A percentile compares a stretch with the other conserved stretches of the same genome.
Conservation (phyloP, 2,329 filamentous ascomycete genomes). For the Talaromyces sp. region DNA sequence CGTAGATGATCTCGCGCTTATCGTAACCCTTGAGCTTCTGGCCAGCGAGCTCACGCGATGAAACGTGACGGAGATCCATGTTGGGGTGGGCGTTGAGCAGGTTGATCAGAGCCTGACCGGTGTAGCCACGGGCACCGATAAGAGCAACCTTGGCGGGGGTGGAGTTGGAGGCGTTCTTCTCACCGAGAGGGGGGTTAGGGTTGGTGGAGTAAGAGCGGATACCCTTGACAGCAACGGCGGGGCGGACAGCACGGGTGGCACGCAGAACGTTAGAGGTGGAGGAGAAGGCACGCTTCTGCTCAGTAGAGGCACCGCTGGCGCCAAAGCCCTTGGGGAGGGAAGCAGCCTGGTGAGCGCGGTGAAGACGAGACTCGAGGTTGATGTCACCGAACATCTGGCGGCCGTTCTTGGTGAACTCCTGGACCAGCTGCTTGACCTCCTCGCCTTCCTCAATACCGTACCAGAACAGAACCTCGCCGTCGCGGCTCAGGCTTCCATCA, state of each 20-base stretch:
- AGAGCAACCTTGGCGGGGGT: slow-evolving; percentile 78
- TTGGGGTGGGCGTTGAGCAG: slow-evolving; percentile 85
- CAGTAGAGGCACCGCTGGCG: slow-evolving; percentile 50
- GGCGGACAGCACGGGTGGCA: slow-evolving; percentile 34
- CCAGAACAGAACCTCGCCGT: slow-evolving; percentile 94
- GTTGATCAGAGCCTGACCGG: slow-evolving; percentile 84
- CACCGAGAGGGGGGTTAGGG: slow-evolving; percentile 86
- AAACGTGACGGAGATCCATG: slow-evolving; percentile 89
- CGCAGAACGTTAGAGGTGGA: slow-evolving; percentile 53
- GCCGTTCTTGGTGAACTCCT: slow-evolving; percentile 80
- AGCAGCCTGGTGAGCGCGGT: slow-evolving; percentile 73
- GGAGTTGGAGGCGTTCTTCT: slow-evolving; percentile 83
- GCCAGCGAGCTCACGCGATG: slow-evolving; percentile 86
- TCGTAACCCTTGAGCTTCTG: slow-evolving; percentile 86
- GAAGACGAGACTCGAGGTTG: slow-evolving; percentile 83
- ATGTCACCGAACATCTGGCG: slow-evolving; percentile 85
- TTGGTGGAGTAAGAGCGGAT: slow-evolving; percentile 57
- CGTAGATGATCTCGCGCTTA: slow-evolving; percentile 90
- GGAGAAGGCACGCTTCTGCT: slow-evolving; percentile 71
- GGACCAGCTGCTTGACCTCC: slow-evolving; percentile 80
- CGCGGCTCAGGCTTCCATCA: slow-evolving; percentile 82
- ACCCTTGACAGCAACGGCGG: slow-evolving; percentile 33
- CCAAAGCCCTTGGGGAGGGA: slow-evolving; percentile 53
- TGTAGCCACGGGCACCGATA: slow-evolving; percentile 92
- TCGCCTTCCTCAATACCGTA: slow-evolving; percentile 82